Conservation (phyloP, 2,329 filamentous ascomycete genomes). For the Didymellaceae sp. region DNA sequence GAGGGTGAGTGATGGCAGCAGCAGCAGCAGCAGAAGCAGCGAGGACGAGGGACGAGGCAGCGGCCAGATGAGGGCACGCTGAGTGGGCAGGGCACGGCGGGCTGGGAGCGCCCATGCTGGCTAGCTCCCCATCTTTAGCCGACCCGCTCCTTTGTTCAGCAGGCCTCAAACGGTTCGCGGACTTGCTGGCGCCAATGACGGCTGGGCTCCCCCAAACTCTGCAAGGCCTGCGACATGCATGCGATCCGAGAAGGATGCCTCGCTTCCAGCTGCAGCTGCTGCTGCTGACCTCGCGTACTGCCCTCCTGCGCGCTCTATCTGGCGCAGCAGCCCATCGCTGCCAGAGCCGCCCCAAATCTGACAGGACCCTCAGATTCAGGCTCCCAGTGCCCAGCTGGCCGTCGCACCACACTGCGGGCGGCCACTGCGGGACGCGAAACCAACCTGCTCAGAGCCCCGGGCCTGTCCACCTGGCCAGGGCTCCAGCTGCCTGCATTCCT, state of each 20-base stretch:
- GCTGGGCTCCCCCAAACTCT: neutral
- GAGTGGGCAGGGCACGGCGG: conserved; percentile 10
- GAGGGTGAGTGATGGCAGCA: conserved; percentile 9
- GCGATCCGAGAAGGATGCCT: conserved; percentile 11
- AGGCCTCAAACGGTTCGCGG: conserved; percentile 9
- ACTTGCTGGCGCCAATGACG: conserved; percentile 4
- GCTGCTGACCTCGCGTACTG: conserved; percentile 6
- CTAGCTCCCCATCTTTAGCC: conserved; percentile 22
- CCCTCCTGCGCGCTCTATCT: neutral
- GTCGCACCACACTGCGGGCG: neutral
- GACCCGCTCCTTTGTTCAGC: conserved; percentile 15
- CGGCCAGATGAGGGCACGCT: conserved; percentile 7
- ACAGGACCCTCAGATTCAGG: neutral
- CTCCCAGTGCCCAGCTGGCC: neutral
- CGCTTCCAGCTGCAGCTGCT: conserved; percentile 1
- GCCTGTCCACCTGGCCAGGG: neutral
- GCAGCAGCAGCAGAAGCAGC: conserved; percentile 1
- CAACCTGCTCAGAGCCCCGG: conserved; percentile 4
- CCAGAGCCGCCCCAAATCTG: neutral
- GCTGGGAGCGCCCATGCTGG: conserved; percentile 13
- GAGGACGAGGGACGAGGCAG: too few species aligned
- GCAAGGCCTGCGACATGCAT: neutral
- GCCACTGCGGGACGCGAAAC: conserved; percentile 6
- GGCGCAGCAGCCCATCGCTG: neutral
- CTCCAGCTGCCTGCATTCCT: conserved; percentile 8